Evolutionary conservation across 306 rosid genomes (phyloP), one percentile per base, ranked within the genome.

Genomic region (Dicorynia guianensis): DNA sequence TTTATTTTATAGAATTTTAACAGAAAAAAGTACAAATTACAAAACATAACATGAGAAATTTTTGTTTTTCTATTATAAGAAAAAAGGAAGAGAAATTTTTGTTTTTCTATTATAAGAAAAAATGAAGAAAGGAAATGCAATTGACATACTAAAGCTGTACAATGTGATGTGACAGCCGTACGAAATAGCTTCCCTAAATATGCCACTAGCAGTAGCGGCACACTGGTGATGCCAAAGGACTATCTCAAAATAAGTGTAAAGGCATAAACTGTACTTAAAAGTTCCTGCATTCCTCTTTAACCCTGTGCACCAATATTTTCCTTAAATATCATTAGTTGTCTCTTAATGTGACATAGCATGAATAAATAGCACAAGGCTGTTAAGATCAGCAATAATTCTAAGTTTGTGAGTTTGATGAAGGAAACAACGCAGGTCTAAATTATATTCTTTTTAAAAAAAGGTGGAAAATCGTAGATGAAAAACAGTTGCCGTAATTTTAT

Each of bases 371-470:
- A 18, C 33, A 35, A 46, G 34, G 58, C 68, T 57, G 42, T 57
- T 34, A 34, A 48, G 11, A 60, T 30, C 40, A 25, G 57, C 25
- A 25, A 30, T 33, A 55, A 12, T 12, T 25, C n/a, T 1, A 12
- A 20, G 65, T 54, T 53, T 53, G 8, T 15, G 40, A 33, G 14
- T 76, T 11, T 40, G 33, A 10, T 14, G 7, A 38, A 15, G 36
- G 6, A 35, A 46, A 11, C 30, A 36, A 3, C 11, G 19, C 19
- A 4, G 77, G 13, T 74, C 3, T 72, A 40, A 18, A 54, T 59
- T 72, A 34, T 34, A 15, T 12, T 36, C n/a, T 73, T 36, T 14
- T 73, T 73, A 34, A 48, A 25, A 63, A 15, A 42, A 4, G n/a
- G 11, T 14, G 62, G 71, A 40, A 62, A 19, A 25, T 9, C 9